phyloP scores from a whole-genome alignment of 108 stramenopile species.

The Nitzschia palea region DNA sequence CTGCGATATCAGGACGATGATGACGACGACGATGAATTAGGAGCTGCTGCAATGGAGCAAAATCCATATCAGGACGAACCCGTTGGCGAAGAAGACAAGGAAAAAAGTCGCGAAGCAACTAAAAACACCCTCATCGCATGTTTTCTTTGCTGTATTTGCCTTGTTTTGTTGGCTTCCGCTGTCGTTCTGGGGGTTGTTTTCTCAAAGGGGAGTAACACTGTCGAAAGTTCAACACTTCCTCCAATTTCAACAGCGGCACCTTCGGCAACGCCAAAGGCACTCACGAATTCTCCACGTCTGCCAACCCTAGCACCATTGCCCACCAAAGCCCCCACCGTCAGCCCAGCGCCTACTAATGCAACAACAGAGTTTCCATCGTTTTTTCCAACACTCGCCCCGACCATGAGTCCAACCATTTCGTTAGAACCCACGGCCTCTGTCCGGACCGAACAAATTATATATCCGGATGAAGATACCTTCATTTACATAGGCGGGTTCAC shows the following conservation, averaged over 20 bases:
- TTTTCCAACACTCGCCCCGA: conserved; percentile 11
- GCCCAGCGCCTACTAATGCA: conserved; percentile 8
- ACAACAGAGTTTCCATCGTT: neutral
- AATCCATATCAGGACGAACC: neutral
- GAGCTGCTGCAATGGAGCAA: neutral
- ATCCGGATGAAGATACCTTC: conserved; percentile 24
- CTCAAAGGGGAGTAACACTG: neutral
- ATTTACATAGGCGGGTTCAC: conserved; percentile 4
- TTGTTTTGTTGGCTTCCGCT: conserved; percentile 11
- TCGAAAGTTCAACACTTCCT: neutral
- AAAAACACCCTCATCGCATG: conserved; percentile 2
- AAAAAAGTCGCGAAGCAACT: neutral
- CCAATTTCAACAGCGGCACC: neutral
- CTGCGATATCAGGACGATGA: conserved; percentile 2
- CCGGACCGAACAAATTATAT: conserved; percentile 5
- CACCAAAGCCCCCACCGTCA: neutral
- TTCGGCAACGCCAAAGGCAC: neutral
- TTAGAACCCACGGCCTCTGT: conserved; percentile 18
- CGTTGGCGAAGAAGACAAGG: neutral
- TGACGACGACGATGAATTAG: neutral
- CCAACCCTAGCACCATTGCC: conserved; percentile 4
- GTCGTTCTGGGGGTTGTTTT: conserved; percentile 17
- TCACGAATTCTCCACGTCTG: neutral
- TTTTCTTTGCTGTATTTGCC: conserved; percentile 23
- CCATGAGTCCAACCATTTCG: conserved; percentile 20